Evolutionary conservation across 768 basidiomycete species (phyloP).

Genomic region (Psilocybe sp.): DNA sequence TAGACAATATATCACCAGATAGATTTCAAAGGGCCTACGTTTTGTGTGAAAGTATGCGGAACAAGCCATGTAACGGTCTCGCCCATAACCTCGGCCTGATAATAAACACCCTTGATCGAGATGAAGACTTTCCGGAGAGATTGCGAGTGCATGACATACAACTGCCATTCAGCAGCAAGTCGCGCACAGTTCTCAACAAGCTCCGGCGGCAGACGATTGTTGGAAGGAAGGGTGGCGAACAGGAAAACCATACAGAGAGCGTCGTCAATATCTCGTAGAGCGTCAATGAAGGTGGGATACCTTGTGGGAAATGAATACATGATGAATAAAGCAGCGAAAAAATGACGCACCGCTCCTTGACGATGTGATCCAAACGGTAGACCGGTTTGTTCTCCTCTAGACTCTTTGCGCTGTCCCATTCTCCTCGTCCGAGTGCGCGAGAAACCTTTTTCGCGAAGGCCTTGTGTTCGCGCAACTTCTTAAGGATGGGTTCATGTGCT

Average conservation of each 20-base stretch:
- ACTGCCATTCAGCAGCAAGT: conserved; percentile 93
- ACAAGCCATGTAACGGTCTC: conserved; percentile 95
- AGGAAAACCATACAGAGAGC: conserved; percentile 93
- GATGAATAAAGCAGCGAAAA: not conserved
- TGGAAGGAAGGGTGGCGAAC: conserved; percentile 90
- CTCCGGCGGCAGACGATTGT: conserved; percentile 73
- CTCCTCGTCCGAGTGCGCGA: conserved; percentile 86
- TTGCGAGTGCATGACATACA: conserved; percentile 88
- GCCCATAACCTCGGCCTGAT: conserved; percentile 93
- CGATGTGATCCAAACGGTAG: conserved; percentile 91
- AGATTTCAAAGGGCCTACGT: conserved; percentile 42
- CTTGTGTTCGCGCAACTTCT: conserved; percentile 95
- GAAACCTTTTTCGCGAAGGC: conserved; percentile 97
- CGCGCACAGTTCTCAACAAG: conserved; percentile 89
- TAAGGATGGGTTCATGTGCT: conserved; percentile 92
- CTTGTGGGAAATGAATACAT: conserved; percentile 36
- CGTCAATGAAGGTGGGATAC: conserved; percentile 96
- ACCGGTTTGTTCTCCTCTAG: conserved; percentile 91
- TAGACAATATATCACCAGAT: conserved; percentile 2
- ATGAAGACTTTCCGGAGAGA: conserved; percentile 89
- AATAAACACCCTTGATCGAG: conserved; percentile 97
- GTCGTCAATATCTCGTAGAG: conserved; percentile 94
- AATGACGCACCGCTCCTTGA: conserved; percentile 84
- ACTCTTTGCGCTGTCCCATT: conserved; percentile 94
- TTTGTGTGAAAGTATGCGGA: conserved; percentile 96